Percentiles rank a stretch among this genome's conserved stretches.
phyloP scores from a whole-genome alignment of 179 eudicot species.

The Sideroxylon spinosum region DNA sequence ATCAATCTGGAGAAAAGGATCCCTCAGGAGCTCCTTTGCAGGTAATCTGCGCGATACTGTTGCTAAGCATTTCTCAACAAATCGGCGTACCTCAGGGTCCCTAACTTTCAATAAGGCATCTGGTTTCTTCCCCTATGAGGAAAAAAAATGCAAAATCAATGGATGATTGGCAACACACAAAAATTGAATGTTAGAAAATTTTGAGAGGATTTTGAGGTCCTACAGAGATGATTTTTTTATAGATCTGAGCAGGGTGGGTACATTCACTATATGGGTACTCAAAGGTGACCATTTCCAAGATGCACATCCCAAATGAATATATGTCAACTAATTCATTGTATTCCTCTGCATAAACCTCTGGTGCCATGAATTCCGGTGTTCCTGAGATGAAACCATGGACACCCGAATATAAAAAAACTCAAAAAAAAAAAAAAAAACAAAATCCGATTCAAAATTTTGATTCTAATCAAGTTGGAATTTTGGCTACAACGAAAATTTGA shows the following conservation, averaged over 20 bases:
- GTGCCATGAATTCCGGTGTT: slow-evolving; percentile 77
- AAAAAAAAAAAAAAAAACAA: no score
- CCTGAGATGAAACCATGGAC: slow-evolving; percentile 30
- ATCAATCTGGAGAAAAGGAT: slow-evolving; percentile 64
- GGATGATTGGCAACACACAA: slow-evolving; percentile 3
- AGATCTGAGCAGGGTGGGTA: slow-evolving; percentile 64
- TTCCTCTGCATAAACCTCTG: slow-evolving; percentile 62
- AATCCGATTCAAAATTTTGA: no score
- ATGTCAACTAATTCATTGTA: slow-evolving; percentile 68
- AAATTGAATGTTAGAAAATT: background rate
- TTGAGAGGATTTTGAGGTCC: slow-evolving; percentile 12
- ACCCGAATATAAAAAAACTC: background rate
- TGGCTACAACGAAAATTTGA: background rate
- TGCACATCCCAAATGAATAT: slow-evolving; percentile 68
- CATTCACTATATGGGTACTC: slow-evolving; percentile 72
- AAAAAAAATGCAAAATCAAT: background rate
- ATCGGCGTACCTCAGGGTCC: slow-evolving; percentile 64
- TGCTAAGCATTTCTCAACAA: slow-evolving; percentile 74
- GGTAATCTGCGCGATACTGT: slow-evolving; percentile 59
- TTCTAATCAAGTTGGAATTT: background rate
- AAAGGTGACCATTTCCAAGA: slow-evolving; percentile 61
- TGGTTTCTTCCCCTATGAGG: slow-evolving; percentile 60
- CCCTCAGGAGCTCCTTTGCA: slow-evolving; percentile 65
- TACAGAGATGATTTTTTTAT: slow-evolving; percentile 69
- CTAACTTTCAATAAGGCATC: slow-evolving; percentile 65